Base-by-base conservation (phyloP, 495 filamentous ascomycete species). In the Aspergillus ellipticus region DNA sequence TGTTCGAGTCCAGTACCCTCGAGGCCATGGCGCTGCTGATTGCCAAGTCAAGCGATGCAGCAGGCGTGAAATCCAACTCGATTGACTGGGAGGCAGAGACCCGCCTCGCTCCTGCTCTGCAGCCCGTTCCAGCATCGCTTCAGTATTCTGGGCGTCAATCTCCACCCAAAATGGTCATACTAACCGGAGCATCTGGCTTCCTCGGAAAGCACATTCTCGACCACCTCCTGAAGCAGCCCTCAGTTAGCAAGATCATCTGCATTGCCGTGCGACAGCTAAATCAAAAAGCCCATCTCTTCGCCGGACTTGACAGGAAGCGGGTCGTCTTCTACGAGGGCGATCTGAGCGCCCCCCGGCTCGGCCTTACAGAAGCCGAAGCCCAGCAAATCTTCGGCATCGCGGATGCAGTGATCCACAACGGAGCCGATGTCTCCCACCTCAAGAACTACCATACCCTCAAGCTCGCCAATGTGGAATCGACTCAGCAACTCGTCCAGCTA, bases 351-450 rank as follows among this genome's bases (percentile, higher is more conserved):
- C 19, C 1, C 45, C 45, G 5, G 16, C 35, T 42, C 9, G 54
- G 54, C 0, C 20, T 56, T 2, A 6, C 7, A 0, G 19, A 17
- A 1, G 9, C 19, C 10, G 17, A 15, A 6, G 3, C 10, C 5
- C 17, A 20, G 3, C 5, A 2, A 1, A 42, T 59, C 4, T 50
- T 54, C 21, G 8, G 4, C 0, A 2, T 6, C 0, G 69, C 61
- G 0, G 63, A 77, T 42, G 51, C 42, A 3, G 57, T 80, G 39
- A 70, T 81, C 28, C 75, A 81, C 56, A 70, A 66, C 56, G 76
- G 72, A 20, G 71, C 76, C 6, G 67, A 74, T 21, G 63, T 67
- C 10, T 74, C 71, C 1, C 65, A 66, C 54, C 31, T 70, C 42
- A 71, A 78, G 22, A 51, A 54, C 0, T 82, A 78, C 63, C 16